Percentiles rank a stretch among this genome's conserved stretches.
phyloP scores from a whole-genome alignment of 768 basidiomycete species.

The Amanita exitialis region DNA sequence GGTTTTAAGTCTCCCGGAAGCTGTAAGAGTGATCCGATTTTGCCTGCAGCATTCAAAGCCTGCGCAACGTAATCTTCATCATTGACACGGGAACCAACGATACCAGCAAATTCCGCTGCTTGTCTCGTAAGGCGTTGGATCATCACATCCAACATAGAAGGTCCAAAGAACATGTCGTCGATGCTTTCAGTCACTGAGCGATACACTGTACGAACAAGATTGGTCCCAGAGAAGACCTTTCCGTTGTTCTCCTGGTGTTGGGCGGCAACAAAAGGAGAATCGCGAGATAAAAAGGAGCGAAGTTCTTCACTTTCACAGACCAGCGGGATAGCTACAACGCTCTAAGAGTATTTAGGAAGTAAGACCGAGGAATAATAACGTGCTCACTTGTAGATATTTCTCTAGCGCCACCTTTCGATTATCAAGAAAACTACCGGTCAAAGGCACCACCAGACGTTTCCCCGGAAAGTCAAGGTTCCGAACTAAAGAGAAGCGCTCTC shows the following conservation, averaged over 20 bases:
- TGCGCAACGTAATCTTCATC: conserved; percentile 83
- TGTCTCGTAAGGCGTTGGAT: conserved; percentile 85
- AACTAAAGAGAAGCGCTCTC: conserved; percentile 62
- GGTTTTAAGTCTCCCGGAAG: conserved; percentile 73
- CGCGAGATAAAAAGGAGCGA: conserved; percentile 77
- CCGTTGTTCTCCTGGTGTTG: conserved; percentile 28
- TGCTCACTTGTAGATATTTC: conserved; percentile 78
- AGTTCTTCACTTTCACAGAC: conserved; percentile 81
- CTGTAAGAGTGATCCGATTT: conserved; percentile 51
- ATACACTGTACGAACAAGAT: conserved; percentile 81
- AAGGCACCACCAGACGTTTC: conserved; percentile 82
- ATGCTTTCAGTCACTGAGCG: conserved; percentile 89
- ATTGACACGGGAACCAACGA: conserved; percentile 66
- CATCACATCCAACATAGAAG: conserved; percentile 92
- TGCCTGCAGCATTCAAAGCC: conserved; percentile 64
- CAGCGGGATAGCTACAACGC: conserved; percentile 57
- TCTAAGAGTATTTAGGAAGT: conserved; percentile 30
- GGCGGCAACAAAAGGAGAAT: conserved; percentile 71
- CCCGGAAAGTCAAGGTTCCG: conserved; percentile 82
- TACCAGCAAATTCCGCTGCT: conserved; percentile 81
- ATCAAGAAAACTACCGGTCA: conserved; percentile 86
- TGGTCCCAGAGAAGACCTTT: conserved; percentile 50
- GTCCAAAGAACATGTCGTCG: conserved; percentile 96
- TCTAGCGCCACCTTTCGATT: conserved; percentile 69
- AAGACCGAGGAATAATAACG: background rate